Evolutionary conservation across 768 basidiomycete genomes (phyloP).

Genomic region (Auricularia sp.): DNA sequence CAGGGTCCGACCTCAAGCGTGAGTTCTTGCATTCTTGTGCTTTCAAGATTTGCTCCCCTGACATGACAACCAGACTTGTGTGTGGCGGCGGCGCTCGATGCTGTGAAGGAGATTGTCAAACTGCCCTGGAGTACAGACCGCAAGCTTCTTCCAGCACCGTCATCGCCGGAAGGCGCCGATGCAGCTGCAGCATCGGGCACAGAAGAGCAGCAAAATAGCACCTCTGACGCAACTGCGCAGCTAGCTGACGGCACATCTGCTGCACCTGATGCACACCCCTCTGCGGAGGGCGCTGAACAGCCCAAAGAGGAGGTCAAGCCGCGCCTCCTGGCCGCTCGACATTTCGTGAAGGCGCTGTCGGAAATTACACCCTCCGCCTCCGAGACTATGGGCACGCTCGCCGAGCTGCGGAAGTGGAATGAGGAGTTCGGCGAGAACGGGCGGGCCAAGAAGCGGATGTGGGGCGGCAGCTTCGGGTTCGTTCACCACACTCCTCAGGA

Average conservation of each 20-base stretch:
- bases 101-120: conserved; percentile 74
- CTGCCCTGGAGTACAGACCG: conserved; percentile 57
- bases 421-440: conserved; percentile 85
- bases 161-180: not conserved
- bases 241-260: not conserved
- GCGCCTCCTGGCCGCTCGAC: conserved; percentile 42
- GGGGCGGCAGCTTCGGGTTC: conserved; percentile 88
- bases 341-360: conserved; percentile 76
- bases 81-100: conserved; percentile 84
- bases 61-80: conserved; percentile 59
- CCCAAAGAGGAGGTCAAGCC: conserved; percentile 6
- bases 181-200: not conserved
- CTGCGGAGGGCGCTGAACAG: not conserved
- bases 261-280: not conserved
- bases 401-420: conserved; percentile 80
- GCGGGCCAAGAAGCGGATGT: conserved; percentile 58
- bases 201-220: not conserved
- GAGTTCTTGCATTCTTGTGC: conserved; percentile 20
- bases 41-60: conserved; percentile 1
- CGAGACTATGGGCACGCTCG: conserved; percentile 64
- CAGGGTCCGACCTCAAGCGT: conserved; percentile 94
- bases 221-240: not conserved
- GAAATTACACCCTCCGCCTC: conserved; percentile 89
- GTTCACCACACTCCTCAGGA: conserved; percentile 31
- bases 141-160: not conserved